A percentile compares a stretch with the other conserved stretches of the same genome.
Conservation (phyloP, 768 basidiomycete genomes). For the Termitomyces heimii region DNA sequence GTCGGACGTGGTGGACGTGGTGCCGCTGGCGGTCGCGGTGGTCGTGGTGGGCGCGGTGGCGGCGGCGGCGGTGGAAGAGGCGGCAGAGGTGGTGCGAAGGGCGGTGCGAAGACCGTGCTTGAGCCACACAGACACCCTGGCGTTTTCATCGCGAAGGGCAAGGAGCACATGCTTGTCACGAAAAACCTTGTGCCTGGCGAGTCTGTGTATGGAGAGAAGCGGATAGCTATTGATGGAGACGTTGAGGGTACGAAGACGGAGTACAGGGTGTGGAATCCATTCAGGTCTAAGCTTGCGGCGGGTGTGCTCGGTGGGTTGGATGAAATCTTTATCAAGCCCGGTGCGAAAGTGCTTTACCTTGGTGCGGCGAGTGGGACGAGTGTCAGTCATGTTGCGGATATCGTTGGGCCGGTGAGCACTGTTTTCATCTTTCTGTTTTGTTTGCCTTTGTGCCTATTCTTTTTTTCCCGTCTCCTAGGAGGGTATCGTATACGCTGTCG, state of each 20-base stretch:
- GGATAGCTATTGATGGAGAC: constrained; percentile 79
- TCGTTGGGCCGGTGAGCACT: constrained; percentile 84
- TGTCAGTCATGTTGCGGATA: constrained; percentile 98
- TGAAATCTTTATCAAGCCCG: constrained; percentile 86
- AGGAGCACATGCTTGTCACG: constrained; percentile 95
- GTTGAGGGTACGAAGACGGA: constrained; percentile 84
- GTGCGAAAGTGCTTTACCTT: constrained; percentile 94
- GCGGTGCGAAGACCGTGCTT: constrained; percentile 84
- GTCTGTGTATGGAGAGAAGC: constrained; percentile 97
- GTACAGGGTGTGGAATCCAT: constrained; percentile 99
- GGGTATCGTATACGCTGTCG: constrained; percentile 96
- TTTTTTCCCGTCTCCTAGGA: constrained; percentile 44
- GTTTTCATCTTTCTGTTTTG: not conserved
- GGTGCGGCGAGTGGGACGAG: constrained; percentile 98
- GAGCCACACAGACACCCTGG: constrained; percentile 95
- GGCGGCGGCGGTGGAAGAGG: constrained; percentile 49
- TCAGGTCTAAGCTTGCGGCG: constrained; percentile 94
- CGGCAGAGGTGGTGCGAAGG: constrained; percentile 65
- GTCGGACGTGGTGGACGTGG: constrained; percentile 30
- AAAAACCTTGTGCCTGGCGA: constrained; percentile 98
- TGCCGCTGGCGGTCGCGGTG: constrained; percentile 35
- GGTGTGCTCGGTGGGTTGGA: constrained; percentile 96
- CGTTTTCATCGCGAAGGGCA: constrained; percentile 95
- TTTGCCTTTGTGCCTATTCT: not conserved
- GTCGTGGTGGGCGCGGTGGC: constrained; percentile 39